Percentiles rank a stretch among this genome's conserved stretches.
These are phyloP conservation scores for Lepiota subincarnata DNA, from an alignment of 768 basidiomycete species.

Conservation along the genomic window DNA sequence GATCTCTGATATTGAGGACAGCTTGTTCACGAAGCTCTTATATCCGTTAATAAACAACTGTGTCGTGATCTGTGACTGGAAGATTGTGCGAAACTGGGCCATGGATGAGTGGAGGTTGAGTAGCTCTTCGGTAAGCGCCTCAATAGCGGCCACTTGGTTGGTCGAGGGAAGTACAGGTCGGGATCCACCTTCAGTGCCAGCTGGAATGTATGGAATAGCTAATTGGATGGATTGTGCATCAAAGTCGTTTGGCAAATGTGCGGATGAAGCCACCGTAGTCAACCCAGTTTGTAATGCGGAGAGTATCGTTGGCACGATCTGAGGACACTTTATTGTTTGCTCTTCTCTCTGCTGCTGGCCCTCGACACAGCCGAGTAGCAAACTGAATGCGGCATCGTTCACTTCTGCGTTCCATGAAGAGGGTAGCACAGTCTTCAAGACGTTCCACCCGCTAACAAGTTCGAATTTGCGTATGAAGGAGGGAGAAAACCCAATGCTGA, in stretches of 20 bases:
- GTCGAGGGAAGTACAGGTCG: neutral
- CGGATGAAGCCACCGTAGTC: constrained; percentile 33
- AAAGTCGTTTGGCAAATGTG: constrained; percentile 27
- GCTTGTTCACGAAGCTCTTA: constrained; percentile 45
- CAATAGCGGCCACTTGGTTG: constrained; percentile 37
- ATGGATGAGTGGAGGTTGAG: constrained; percentile 65
- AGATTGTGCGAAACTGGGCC: constrained; percentile 64
- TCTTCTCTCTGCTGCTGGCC: neutral
- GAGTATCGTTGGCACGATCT: constrained; percentile 71
- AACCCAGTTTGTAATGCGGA: constrained; percentile 62
- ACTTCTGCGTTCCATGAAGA: constrained; percentile 64
- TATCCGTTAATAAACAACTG: constrained; percentile 65
- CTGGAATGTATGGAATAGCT: neutral
- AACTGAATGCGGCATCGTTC: constrained; percentile 63
- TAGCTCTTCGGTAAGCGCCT: constrained; percentile 63
- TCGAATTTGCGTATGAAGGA: constrained; percentile 83
- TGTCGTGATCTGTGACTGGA: constrained; percentile 68
- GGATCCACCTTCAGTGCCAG: neutral
- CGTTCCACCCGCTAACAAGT: constrained; percentile 77
- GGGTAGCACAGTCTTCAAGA: constrained; percentile 67
- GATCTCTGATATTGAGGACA: constrained; percentile 33
- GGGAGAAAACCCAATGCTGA: constrained; percentile 49
- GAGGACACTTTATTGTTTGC: constrained; percentile 41
- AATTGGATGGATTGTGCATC: constrained; percentile 19
- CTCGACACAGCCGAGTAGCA: constrained; percentile 51